Evolutionary conservation across 495 filamentous ascomycete genomes (phyloP).

Genomic region (Platismatia glauca): DNA sequence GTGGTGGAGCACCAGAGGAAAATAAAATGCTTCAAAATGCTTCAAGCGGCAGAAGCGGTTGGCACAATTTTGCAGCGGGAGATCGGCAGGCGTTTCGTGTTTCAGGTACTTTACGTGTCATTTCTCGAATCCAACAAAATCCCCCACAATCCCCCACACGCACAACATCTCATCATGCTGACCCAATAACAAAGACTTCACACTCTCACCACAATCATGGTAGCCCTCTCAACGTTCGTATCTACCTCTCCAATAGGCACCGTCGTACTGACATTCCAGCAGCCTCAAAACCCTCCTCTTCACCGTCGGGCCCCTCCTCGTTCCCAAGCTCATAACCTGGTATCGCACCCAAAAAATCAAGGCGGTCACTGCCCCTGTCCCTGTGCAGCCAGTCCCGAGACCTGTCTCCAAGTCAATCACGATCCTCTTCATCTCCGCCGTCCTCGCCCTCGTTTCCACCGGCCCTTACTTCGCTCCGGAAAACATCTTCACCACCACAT

Average conservation of each 20-base stretch:
- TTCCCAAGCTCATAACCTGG: slow-evolving; percentile 62
- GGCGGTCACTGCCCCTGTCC: slow-evolving; percentile 36
- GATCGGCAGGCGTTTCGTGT: neutral
- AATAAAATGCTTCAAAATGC: too few species aligned
- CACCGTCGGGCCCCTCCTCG: slow-evolving; percentile 76
- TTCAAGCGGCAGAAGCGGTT: neutral
- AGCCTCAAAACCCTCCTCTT: slow-evolving; percentile 72
- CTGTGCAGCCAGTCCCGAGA: slow-evolving; percentile 40
- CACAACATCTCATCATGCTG: slow-evolving; percentile 10
- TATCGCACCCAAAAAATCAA: slow-evolving; percentile 54
- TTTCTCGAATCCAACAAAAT: neutral
- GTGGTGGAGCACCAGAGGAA: neutral
- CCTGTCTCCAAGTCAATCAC: slow-evolving; percentile 44
- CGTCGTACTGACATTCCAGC: slow-evolving; percentile 10
- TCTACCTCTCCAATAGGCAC: neutral
- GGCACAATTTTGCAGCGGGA: neutral
- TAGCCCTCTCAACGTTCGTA: slow-evolving; percentile 22
- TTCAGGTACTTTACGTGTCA: slow-evolving; percentile 10
- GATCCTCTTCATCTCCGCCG: slow-evolving; percentile 49
- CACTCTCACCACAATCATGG: slow-evolving; percentile 12
- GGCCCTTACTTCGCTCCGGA: slow-evolving; percentile 63
- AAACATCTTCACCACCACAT: slow-evolving; percentile 72
- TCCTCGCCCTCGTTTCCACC: slow-evolving; percentile 51
- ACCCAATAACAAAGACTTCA: slow-evolving; percentile 16
- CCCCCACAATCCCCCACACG: neutral